Conservation (phyloP, 306 rosid species). For the Echinosophora koreensis region DNA sequence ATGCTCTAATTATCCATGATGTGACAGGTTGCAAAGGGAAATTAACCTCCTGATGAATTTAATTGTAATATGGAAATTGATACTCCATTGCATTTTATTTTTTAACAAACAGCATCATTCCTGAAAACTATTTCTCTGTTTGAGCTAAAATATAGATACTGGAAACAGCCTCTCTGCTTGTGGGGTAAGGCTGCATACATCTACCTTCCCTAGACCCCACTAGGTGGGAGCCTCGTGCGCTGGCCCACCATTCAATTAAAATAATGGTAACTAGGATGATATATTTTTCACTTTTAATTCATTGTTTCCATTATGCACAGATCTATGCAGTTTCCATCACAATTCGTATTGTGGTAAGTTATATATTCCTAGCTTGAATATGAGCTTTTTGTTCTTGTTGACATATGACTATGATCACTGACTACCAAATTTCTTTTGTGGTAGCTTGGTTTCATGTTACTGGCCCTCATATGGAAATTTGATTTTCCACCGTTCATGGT, state of each 20-base stretch:
- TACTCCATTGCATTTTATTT: not conserved
- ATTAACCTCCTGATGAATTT: not conserved
- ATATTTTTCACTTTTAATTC: not conserved
- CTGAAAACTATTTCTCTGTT: not conserved
- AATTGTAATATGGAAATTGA: not conserved
- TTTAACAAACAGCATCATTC: not conserved
- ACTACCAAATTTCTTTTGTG: constrained; percentile 39
- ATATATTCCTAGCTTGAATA: not conserved
- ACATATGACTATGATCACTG: constrained; percentile 26
- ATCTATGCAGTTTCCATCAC: constrained; percentile 92
- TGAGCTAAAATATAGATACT: not conserved
- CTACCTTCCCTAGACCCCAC: no score
- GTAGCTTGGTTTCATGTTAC: constrained; percentile 92
- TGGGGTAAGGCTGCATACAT: no score
- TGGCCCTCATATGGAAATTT: constrained; percentile 86
- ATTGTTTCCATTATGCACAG: constrained; percentile 50
- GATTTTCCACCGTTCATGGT: constrained; percentile 98
- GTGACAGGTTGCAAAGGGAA: not conserved
- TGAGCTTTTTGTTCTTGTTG: constrained; percentile 21
- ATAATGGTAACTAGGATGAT: not conserved
- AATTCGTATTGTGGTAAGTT: constrained; percentile 87
- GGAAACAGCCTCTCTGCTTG: no score
- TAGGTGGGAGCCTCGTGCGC: no score
- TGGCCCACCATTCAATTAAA: no score
- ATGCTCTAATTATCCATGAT: not conserved